Evolutionary conservation across 1,284 basidiomycete species (phyloP).

Genomic region (Ceratobasidium sp.): DNA sequence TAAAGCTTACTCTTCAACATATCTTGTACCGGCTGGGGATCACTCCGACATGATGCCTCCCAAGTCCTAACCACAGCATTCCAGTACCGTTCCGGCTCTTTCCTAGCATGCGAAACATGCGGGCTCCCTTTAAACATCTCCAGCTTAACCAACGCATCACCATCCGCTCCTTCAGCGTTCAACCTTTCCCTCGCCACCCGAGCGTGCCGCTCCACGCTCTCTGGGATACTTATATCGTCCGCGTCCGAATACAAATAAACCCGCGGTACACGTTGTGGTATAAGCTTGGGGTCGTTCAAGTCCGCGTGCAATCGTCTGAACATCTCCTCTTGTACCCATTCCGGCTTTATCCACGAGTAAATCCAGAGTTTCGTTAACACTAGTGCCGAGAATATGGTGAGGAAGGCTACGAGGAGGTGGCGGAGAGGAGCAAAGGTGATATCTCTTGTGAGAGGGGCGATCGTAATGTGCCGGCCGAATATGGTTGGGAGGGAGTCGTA

Average conservation of each 20-base stretch:
- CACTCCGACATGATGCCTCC: conserved; percentile 14
- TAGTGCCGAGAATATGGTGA: background rate
- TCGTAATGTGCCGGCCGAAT: background rate
- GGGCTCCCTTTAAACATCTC: conserved; percentile 24
- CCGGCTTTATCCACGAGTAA: too few species aligned
- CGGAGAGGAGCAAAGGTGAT: conserved; percentile 9
- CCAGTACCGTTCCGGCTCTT: conserved; percentile 23
- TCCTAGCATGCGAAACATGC: conserved; percentile 30
- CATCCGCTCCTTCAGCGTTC: conserved; percentile 3
- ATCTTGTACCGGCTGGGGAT: background rate
- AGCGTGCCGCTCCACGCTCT: conserved; percentile 11
- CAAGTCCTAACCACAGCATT: conserved; percentile 13
- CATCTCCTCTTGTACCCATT: too few species aligned
- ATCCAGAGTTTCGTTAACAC: background rate
- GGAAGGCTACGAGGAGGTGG: background rate
- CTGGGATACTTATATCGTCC: background rate
- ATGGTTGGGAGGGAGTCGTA: conserved; percentile 24
- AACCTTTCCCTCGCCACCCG: background rate
- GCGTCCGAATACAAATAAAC: conserved; percentile 28
- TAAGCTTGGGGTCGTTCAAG: conserved; percentile 9
- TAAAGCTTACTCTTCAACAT: conserved; percentile 5
- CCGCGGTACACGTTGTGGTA: conserved; percentile 13
- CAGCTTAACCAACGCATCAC: background rate
- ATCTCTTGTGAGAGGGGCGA: background rate
- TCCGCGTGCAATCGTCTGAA: background rate